phyloP scores from a whole-genome alignment of 768 basidiomycete genomes.

The Mycena olivaceomarginata region DNA sequence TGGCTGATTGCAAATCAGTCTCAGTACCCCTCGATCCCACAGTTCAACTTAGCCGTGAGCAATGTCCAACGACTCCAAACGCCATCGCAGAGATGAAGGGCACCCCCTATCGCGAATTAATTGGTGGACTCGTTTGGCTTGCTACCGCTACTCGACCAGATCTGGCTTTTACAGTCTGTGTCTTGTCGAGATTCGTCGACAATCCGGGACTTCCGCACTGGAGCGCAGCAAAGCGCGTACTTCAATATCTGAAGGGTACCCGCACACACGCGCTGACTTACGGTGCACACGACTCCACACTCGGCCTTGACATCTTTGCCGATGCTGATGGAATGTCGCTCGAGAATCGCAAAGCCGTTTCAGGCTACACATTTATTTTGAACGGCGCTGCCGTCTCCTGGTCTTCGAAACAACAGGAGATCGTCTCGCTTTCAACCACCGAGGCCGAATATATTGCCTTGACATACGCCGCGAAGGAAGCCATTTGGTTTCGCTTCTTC shows the following conservation, averaged over 20 bases:
- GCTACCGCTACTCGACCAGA: constrained; percentile 8
- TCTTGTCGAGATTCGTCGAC: constrained; percentile 8
- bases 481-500: not conserved
- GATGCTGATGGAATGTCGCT: not conserved
- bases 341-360: not conserved
- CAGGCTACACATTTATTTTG: not conserved
- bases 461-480: not conserved
- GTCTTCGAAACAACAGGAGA: not conserved
- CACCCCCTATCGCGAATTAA: not conserved
- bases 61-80: not conserved
- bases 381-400: not conserved
- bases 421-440: not conserved
- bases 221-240: constrained; percentile 10
- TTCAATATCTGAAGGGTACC: not conserved
- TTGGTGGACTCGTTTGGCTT: constrained; percentile 19
- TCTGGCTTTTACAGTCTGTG: constrained; percentile 11
- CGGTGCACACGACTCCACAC: not conserved
- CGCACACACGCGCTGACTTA: not conserved
- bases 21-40: not conserved
- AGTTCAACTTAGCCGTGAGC: not conserved
- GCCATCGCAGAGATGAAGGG: not conserved
- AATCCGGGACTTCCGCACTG: not conserved
- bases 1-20: not conserved
- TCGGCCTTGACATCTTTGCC: not conserved
- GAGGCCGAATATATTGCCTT: not conserved